Evolutionary conservation across 225 moss, liverwort and hornwort genomes (phyloP).

Genomic region (Marchantia polymorpha): DNA sequence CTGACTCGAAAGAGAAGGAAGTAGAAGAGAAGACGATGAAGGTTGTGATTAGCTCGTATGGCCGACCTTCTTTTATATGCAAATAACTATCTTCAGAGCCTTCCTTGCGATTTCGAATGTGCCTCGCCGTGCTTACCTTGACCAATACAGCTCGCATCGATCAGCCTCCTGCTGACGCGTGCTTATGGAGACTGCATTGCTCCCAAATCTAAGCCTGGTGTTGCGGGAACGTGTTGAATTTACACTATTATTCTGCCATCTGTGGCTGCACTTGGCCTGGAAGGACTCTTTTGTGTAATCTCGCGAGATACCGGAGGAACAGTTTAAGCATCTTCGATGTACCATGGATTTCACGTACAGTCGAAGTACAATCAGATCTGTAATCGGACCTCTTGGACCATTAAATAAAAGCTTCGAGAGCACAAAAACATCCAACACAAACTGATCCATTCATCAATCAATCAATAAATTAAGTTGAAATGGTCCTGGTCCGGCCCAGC

Average conservation of each 20-base stretch:
- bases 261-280: not conserved
- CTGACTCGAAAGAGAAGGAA: conserved; percentile 4
- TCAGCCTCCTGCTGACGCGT: not conserved
- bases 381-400: not conserved
- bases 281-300: not conserved
- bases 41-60: not conserved
- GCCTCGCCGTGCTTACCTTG: not conserved
- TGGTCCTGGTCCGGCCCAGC: too few species aligned
- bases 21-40: not conserved
- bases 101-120: not conserved
- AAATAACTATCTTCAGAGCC: not conserved
- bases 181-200: not conserved
- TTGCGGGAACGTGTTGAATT: not conserved
- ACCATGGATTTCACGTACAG: not conserved
- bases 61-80: not conserved
- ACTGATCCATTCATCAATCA: too few species aligned
- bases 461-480: too few species aligned
- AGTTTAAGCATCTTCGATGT: conserved; percentile 2
- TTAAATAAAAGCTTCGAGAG: not conserved
- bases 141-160: not conserved
- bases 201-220: not conserved
- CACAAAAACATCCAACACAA: too few species aligned
- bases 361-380: not conserved
- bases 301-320: not conserved
- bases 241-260: not conserved